These are phyloP conservation scores for Exophiala calicioides DNA, from an alignment of 2,329 filamentous ascomycete genomes.

Conservation along the genomic window DNA sequence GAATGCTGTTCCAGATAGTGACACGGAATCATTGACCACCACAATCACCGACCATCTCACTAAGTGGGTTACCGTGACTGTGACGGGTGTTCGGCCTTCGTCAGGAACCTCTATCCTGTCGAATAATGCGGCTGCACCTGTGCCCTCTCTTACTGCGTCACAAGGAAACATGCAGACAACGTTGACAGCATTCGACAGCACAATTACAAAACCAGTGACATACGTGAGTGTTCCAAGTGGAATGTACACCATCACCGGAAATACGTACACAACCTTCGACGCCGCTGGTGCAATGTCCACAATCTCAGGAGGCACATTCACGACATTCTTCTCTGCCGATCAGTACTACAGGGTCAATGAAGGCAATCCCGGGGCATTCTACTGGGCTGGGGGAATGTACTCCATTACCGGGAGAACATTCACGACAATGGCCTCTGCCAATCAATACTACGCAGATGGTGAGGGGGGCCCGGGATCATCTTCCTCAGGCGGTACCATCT, in stretches of 20 bases:
- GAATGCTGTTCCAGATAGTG: too few relatives aligned
- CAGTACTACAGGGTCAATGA: too few relatives aligned
- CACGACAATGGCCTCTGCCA: constrained; percentile 10
- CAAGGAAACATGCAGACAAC: too few relatives aligned
- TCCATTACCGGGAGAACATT: constrained; percentile 14
- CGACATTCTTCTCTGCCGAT: constrained; percentile 10
- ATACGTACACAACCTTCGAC: too few relatives aligned
- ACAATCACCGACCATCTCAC: constrained; percentile 16
- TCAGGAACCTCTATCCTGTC: constrained; percentile 4
- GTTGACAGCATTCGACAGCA: too few relatives aligned
- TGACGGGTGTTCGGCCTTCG: constrained; percentile 2
- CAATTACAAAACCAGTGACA: too few relatives aligned
- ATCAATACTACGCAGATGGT: too few relatives aligned
- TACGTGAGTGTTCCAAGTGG: too few relatives aligned
- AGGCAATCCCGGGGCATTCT: too few relatives aligned
- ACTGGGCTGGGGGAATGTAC: constrained; percentile 5
- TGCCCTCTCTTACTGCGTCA: too few relatives aligned
- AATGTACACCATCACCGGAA: too few relatives aligned
- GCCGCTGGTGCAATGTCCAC: constrained; percentile 9
- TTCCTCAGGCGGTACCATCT: neutral
- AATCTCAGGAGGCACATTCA: constrained; percentile 12
- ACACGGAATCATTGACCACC: constrained; percentile 2
- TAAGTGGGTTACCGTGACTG: constrained; percentile 21
- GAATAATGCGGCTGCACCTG: too few relatives aligned
- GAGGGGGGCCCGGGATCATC: neutral